Percentiles rank a stretch among this genome's conserved stretches.
Conservation (phyloP, 2,329 filamentous ascomycete species). For the Purpureocillium takamizusanense region DNA sequence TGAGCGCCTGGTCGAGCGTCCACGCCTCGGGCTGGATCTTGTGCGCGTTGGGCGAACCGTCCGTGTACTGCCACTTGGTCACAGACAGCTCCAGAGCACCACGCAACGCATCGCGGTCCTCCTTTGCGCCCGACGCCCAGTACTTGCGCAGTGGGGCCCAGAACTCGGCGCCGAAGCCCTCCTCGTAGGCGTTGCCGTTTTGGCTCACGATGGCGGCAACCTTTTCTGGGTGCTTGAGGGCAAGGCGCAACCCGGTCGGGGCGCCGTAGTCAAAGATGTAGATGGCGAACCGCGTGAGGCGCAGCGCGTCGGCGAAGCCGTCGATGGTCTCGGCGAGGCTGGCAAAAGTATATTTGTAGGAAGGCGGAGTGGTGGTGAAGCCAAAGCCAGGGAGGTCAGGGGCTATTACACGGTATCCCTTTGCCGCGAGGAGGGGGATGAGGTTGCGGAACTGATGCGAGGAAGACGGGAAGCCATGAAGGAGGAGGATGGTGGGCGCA, state of each 20-base stretch:
- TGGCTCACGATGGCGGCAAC: slow-evolving; percentile 47
- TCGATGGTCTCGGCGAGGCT: slow-evolving; percentile 36
- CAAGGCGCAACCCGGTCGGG: slow-evolving; percentile 43
- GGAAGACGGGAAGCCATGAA: slow-evolving; percentile 36
- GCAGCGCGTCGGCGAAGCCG: slow-evolving; percentile 38
- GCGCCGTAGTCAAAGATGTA: slow-evolving; percentile 59
- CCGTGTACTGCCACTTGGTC: slow-evolving; percentile 34
- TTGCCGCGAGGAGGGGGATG: slow-evolving; percentile 28
- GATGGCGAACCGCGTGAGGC: slow-evolving; percentile 37
- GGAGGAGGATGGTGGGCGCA: slow-evolving; percentile 28
- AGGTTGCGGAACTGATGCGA: slow-evolving; percentile 35
- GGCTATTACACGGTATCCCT: slow-evolving; percentile 34
- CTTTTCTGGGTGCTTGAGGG: slow-evolving; percentile 34
- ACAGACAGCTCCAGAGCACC: slow-evolving; percentile 23
- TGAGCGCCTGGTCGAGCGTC: slow-evolving; percentile 40
- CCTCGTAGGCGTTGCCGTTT: slow-evolving; percentile 52
- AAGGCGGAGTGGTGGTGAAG: slow-evolving; percentile 38
- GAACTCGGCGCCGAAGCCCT: slow-evolving; percentile 40
- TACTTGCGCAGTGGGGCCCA: slow-evolving; percentile 38
- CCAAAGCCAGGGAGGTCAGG: slow-evolving; percentile 53
- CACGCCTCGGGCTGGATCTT: slow-evolving; percentile 35
- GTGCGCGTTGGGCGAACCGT: slow-evolving; percentile 24
- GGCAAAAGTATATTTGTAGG: slow-evolving; percentile 46
- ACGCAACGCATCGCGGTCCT: slow-evolving; percentile 26
- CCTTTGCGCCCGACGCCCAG: slow-evolving; percentile 28